These are phyloP conservation scores for Russula sp. DNA, from an alignment of 768 basidiomycete genomes.

Conservation along the genomic window DNA sequence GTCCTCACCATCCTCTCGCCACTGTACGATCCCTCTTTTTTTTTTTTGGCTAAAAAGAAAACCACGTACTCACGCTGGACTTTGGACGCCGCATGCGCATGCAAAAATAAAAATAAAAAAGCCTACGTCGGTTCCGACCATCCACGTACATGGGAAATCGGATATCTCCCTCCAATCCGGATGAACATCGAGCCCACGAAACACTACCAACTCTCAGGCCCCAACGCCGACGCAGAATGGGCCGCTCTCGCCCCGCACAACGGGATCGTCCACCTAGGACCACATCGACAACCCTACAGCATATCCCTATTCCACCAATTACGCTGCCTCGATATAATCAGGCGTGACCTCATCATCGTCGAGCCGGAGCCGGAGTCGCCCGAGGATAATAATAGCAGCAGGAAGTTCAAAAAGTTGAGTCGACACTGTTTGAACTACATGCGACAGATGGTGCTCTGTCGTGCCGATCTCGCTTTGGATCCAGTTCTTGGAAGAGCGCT, in stretches of 20 bases:
- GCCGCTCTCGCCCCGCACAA: constrained; percentile 32
- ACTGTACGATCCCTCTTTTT: background rate
- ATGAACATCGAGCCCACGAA: constrained; percentile 16
- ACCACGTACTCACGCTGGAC: background rate
- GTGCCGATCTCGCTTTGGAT: constrained; percentile 38
- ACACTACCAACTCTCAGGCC: constrained; percentile 20
- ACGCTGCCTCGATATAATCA: constrained; percentile 42
- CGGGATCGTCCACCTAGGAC: constrained; percentile 35
- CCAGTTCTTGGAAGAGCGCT: constrained; percentile 20
- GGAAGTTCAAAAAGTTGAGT: constrained; percentile 3
- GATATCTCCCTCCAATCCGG: constrained; percentile 1
- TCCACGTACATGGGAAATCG: constrained; percentile 17
- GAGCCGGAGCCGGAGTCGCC: background rate
- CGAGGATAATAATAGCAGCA: too few species aligned
- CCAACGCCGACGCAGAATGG: constrained; percentile 30
- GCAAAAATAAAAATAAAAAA: too few species aligned
- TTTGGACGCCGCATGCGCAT: too few species aligned
- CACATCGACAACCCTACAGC: constrained; percentile 35
- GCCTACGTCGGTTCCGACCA: constrained; percentile 1
- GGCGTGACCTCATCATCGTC: constrained; percentile 31
- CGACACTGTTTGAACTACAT: constrained; percentile 45
- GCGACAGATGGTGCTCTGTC: constrained; percentile 41
- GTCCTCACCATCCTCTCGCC: background rate
- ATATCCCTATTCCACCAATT: constrained; percentile 43
- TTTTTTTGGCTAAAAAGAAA: background rate